Base-by-base conservation (phyloP, 352 stramenopile species). In the Thalassiosira hispida region DNA sequence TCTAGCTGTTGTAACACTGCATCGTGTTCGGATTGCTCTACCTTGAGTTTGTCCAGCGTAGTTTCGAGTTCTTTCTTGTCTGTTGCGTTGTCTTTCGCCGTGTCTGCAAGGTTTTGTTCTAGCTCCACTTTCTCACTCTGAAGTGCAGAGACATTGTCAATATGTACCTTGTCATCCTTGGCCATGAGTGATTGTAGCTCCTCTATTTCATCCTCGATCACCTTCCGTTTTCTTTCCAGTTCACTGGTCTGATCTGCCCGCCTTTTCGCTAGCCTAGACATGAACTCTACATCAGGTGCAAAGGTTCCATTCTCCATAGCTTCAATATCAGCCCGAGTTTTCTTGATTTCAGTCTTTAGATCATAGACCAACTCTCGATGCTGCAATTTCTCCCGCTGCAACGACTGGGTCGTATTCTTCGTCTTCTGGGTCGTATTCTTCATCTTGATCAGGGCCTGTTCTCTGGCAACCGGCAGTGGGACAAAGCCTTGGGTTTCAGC, bases 291-390 rank as follows among this genome's bases (percentile, higher is more conserved):
- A 4, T 52, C 56, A 12, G 52, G 27, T 47, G 20, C 4, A n/a
- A 64, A 66, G 0, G 44, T 70, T 12, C 49, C 57, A 59, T 63
- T 29, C 1, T 29, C 8, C 18, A 77, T 69, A 0, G 57, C 46
- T 51, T 38, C 1, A 31, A 69, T 69, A 14, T 65, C 35, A 0
- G 44, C 57, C 47, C 65, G 47, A 22, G 22, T 63, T 0, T 12
- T 14, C 27, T 77, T 77, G 46, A 77, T 77, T 14, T 52, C 51
- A 18, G n/a, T 14, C 27, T 77, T 68, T 1, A 70, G 38, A n/a
- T 56, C 33, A 29, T 66, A 22, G 4, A 77, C 57, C 16, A 38
- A 14, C 1, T 65, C 29, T 42, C 38, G 25, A 57, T 77, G 68
- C 12, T 70, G 16, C 6, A 40, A 18, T 35, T 77, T 31, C 38